Evolutionary conservation across 1,284 basidiomycete species (phyloP).

Genomic region (Apiotrichum laibachii): DNA sequence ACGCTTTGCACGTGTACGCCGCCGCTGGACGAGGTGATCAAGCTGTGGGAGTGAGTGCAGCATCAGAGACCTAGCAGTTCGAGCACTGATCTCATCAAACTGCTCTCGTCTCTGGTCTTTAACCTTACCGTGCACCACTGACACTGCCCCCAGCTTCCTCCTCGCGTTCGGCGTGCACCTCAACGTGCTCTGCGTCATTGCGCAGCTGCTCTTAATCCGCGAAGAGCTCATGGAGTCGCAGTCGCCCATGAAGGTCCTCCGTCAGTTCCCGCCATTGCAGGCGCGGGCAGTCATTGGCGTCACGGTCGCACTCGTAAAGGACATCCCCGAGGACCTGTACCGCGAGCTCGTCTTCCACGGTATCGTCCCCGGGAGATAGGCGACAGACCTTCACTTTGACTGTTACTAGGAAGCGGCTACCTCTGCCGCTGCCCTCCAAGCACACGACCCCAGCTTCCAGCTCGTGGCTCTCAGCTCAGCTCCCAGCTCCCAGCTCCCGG

Average conservation of each 20-base stretch:
- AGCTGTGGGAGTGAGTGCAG: constrained; percentile 73
- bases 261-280: constrained; percentile 90
- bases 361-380: not conserved
- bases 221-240: constrained; percentile 79
- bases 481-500: too few species aligned
- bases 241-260: constrained; percentile 90
- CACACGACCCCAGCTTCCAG: too few species aligned
- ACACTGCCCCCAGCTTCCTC: constrained; percentile 60
- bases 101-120: not conserved
- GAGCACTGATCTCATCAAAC: not conserved
- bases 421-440: too few species aligned
- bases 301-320: constrained; percentile 86
- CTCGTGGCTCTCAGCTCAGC: too few species aligned
- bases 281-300: constrained; percentile 84
- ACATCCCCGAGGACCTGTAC: constrained; percentile 83
- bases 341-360: constrained; percentile 86
- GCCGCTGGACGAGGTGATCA: constrained; percentile 86
- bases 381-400: too few species aligned
- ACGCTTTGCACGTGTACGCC: constrained; percentile 92
- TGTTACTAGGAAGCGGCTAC: too few species aligned
- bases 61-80: too few species aligned
- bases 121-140: not conserved
- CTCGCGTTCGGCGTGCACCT: constrained; percentile 93
- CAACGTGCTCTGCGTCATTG: constrained; percentile 93
- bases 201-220: constrained; percentile 84